Percentiles rank a stretch among this genome's conserved stretches.
Evolutionary conservation across 192 early-diverging fungal species (phyloP).

Genomic region (Chytriomyces sp.): DNA sequence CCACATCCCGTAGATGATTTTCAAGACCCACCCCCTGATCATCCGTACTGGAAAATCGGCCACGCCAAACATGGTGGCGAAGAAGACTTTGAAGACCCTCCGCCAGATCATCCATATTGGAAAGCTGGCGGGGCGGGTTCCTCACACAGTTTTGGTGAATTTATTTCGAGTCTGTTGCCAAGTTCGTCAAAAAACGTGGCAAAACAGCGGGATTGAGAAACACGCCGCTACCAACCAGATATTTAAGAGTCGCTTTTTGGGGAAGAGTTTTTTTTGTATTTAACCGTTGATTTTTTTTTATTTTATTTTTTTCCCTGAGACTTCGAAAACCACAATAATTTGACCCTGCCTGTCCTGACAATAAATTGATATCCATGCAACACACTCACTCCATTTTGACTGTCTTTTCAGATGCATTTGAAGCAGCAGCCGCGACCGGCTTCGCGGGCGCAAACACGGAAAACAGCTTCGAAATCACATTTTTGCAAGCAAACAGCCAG

Average conservation of each 20-base stretch:
- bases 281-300: not conserved
- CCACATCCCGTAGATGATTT: not conserved
- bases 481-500: constrained; percentile 36
- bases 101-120: constrained; percentile 21
- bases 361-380: not conserved
- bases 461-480: constrained; percentile 10
- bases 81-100: not conserved
- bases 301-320: not conserved
- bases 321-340: not conserved
- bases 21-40: constrained; percentile 15
- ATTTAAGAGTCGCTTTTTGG: too few relatives aligned
- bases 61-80: not conserved
- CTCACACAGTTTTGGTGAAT: too few relatives aligned
- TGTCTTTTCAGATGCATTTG: not conserved
- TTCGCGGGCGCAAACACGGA: not conserved
- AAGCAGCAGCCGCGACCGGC: not conserved
- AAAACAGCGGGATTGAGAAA: too few relatives aligned
- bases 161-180: too few relatives aligned
- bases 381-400: constrained; percentile 7
- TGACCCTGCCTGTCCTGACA: not conserved
- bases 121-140: not conserved
- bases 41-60: constrained; percentile 18
- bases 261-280: too few relatives aligned
- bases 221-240: too few relatives aligned
- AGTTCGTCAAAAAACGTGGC: too few relatives aligned